These are phyloP conservation scores for Hawksworthiomyces lignivorus DNA, from an alignment of 2,329 filamentous ascomycete genomes.

Conservation along the genomic window DNA sequence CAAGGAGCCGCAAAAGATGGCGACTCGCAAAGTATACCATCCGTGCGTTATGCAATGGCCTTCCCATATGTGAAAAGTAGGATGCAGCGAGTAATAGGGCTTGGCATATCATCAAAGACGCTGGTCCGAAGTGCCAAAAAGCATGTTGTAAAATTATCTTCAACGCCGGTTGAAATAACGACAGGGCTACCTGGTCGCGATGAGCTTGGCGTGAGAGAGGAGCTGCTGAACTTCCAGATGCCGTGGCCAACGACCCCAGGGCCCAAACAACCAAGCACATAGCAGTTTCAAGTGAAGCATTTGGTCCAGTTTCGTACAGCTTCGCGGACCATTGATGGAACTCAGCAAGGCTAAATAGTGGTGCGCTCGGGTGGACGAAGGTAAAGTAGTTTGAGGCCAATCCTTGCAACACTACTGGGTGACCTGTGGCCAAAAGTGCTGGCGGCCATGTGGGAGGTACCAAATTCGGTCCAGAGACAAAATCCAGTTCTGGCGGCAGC, in stretches of 20 bases:
- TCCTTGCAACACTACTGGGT: conserved; percentile 21
- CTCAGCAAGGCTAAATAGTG: conserved; percentile 24
- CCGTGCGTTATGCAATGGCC: conserved; percentile 29
- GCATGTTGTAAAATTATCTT: conserved; percentile 26
- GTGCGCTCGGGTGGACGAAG: conserved; percentile 27
- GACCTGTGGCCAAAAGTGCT: conserved; percentile 12
- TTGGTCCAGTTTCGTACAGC: conserved; percentile 18
- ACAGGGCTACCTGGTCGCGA: conserved; percentile 23
- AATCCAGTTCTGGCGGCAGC: conserved; percentile 23
- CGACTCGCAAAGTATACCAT: conserved; percentile 26
- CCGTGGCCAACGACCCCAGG: conserved; percentile 18
- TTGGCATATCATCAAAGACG: conserved; percentile 23
- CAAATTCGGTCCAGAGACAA: conserved; percentile 14
- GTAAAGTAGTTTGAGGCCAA: conserved; percentile 26
- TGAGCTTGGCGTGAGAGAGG: conserved; percentile 11
- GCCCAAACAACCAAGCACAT: conserved; percentile 30
- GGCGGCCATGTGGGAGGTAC: not conserved
- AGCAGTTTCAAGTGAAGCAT: conserved; percentile 21
- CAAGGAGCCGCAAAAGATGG: conserved; percentile 23
- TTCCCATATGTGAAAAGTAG: conserved; percentile 28
- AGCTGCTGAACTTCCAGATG: not conserved
- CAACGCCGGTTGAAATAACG: conserved; percentile 28
- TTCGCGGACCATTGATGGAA: conserved; percentile 23
- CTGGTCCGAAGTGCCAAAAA: conserved; percentile 24
- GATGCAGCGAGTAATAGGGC: conserved; percentile 29